Percentiles rank a stretch among this genome's conserved stretches.
Evolutionary conservation across 345 rosid species (phyloP).

Genomic region (Arabidopsis thaliana): TAIR10.1 NC_003076.8:23305501-23306000

Average conservation of each 20-base stretch:
- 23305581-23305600: background rate
- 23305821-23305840: constrained; percentile 64
- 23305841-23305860: constrained; percentile 52
- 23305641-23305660: constrained; percentile 55
- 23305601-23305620: background rate
- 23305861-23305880: constrained; percentile 1
- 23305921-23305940: background rate
- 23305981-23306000: background rate
- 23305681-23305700: constrained; percentile 76
- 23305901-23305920: background rate
- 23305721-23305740: constrained; percentile 71
- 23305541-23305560: background rate
- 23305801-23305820: constrained; percentile 82
- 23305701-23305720: constrained; percentile 77
- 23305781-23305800: constrained; percentile 72
- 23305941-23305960: background rate
- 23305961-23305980: background rate
- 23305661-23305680: constrained; percentile 65
- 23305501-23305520: background rate
- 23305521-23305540: background rate
- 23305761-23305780: constrained; percentile 70
- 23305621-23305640: background rate
- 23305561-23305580: background rate
- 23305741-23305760: constrained; percentile 73
- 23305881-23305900: background rate